Conservation (phyloP, 2,329 filamentous ascomycete genomes). For the Dactylonectria macrodidyma region DNA sequence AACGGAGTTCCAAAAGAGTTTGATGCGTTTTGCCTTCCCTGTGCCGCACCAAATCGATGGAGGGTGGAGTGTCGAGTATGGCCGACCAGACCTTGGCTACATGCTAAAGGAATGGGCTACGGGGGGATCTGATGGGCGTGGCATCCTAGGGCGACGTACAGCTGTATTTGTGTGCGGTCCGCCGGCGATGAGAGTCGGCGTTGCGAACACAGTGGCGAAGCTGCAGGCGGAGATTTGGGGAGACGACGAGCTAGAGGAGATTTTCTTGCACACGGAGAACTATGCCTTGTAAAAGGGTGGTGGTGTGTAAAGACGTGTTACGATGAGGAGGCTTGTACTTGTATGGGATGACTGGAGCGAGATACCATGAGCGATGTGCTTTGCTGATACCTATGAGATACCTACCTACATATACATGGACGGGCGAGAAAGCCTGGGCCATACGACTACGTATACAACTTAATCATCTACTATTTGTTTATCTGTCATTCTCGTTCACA, state of each 20-base stretch:
- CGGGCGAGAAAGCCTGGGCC: constrained; percentile 32
- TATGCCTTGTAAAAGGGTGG: constrained; percentile 77
- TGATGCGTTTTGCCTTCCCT: constrained; percentile 92
- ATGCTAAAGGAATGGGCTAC: constrained; percentile 88
- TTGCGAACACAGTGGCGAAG: constrained; percentile 86
- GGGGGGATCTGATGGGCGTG: constrained; percentile 75
- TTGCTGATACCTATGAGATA: constrained; percentile 39
- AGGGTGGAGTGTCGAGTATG: constrained; percentile 94
- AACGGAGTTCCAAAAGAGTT: constrained; percentile 88
- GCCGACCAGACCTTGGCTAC: constrained; percentile 87
- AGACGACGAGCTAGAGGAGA: constrained; percentile 84
- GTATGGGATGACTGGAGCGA: constrained; percentile 36
- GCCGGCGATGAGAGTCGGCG: constrained; percentile 87
- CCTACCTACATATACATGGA: constrained; percentile 32
- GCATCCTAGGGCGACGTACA: constrained; percentile 83
- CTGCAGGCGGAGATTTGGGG: constrained; percentile 89
- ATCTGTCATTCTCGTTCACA: neutral
- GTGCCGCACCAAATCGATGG: constrained; percentile 77
- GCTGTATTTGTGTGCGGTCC: constrained; percentile 96
- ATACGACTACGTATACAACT: constrained; percentile 38
- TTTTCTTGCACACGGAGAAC: constrained; percentile 95
- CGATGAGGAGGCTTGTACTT: constrained; percentile 38
- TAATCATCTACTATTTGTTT: constrained; percentile 21
- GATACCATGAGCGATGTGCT: constrained; percentile 49
- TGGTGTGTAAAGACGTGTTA: constrained; percentile 12